Percentiles rank a stretch among this genome's conserved stretches.
Evolutionary conservation across 106 monocot species (phyloP).

Genomic region (Apostasia shenzhenica): DNA sequence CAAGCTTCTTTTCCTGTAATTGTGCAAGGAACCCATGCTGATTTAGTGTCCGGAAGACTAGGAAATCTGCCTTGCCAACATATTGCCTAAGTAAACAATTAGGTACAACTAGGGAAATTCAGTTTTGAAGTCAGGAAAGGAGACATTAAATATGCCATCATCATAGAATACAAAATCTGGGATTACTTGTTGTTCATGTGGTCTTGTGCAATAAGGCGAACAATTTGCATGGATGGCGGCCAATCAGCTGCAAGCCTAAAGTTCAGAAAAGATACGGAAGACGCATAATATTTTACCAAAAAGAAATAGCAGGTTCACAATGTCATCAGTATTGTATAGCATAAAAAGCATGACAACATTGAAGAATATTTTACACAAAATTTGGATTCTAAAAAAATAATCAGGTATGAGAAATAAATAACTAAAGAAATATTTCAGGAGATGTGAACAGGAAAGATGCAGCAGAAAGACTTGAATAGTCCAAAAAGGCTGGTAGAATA

Average conservation of each 20-base stretch:
- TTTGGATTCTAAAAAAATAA: too few relatives aligned
- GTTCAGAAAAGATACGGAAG: neutral
- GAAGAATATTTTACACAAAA: too few relatives aligned
- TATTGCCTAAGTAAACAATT: constrained; percentile 53
- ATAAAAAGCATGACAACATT: too few relatives aligned
- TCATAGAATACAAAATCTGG: neutral
- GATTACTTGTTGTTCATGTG: constrained; percentile 95
- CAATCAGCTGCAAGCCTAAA: constrained; percentile 95
- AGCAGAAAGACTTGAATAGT: too few relatives aligned
- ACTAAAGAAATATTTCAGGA: too few relatives aligned
- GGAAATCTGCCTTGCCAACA: constrained; percentile 86
- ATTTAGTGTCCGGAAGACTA: constrained; percentile 90
- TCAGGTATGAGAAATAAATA: too few relatives aligned
- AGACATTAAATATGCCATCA: constrained; percentile 4
- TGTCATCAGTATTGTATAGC: too few relatives aligned
- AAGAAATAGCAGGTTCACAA: too few relatives aligned
- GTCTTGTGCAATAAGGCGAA: constrained; percentile 94
- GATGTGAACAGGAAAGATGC: too few relatives aligned
- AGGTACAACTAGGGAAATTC: too few relatives aligned
- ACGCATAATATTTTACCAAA: too few relatives aligned
- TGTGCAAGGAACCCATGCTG: constrained; percentile 95
- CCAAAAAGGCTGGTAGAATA: too few relatives aligned
- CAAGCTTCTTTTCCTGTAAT: constrained; percentile 96
- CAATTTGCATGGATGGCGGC: constrained; percentile 93
- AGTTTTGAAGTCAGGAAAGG: neutral